Evolutionary conservation across 1,139 yeast species (phyloP), one percentile per base, ranked within the genome.

Genomic region (Scheffersomyces stambukii): DNA sequence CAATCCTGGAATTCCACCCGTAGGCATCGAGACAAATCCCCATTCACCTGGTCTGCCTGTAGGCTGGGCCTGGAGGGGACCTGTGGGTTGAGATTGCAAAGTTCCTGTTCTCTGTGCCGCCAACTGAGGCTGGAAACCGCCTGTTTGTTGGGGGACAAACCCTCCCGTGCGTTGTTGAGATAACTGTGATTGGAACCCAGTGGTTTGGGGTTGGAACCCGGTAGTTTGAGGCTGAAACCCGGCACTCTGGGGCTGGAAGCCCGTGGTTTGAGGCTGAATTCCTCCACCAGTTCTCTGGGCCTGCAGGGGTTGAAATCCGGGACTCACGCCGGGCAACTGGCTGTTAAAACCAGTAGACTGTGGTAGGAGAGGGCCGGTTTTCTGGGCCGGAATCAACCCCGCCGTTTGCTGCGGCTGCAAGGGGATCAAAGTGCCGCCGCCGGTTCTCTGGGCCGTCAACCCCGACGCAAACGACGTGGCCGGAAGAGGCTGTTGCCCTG

Each of bases 41-140:
- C 91, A 81, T 50, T 81, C 80, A 13, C 91, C 91, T 1, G 89
- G 91, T 40, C 65, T 69, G 6, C 91, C 93, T 0, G 93, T 75
- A 5, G 79, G 79, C 55, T 71, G 77, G 3, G 69, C 49, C 40
- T 57, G 67, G 29, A 65, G 52, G 8, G 58, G 53, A 16, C 70
- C 64, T 2, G 75, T 68, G 23, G 50, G 57, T 40, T 68, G 75
- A 2, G 70, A 56, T 37, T 52, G 57, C 5, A 70, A 54, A 25
- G 50, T 46, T 53, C 70, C 48, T 2, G 69, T 58, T 27, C 52
- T 50, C 39, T 64, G 70, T 2, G 59, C 36, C 18, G 47, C 43
- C 18, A 45, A 41, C 22, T 33, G 35, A 8, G 40, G 31, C 28
- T 50, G 57, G 20, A 18, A 18, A 3, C 20, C 20, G 20, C 20